Base-by-base conservation (phyloP, 139 green algal species). In the Haematococcus lacustris region DNA sequence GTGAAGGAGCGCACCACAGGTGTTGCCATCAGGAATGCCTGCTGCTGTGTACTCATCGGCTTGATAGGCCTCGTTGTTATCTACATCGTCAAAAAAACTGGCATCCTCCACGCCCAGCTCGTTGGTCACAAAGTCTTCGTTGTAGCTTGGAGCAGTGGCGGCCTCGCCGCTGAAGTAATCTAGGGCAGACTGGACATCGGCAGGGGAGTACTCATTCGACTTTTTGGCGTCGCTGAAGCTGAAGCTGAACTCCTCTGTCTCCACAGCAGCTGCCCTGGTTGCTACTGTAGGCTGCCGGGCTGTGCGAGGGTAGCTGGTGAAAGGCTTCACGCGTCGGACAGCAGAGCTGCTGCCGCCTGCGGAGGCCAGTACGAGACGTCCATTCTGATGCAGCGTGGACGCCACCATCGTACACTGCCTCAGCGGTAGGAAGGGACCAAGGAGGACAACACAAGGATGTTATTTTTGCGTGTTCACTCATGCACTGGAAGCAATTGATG, bases 21-120 rank as follows among this genome's bases (percentile, higher is more conserved):
- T n/a, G n/a, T n/a, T n/a, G n/a, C n/a, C n/a, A n/a, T 84, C 79
- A 37, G 79, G 79, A 35, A 84, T 84, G 77, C 79, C 79, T 33
- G 79, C 79, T 13, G 41, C 40, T 1, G 71, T 43, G 35, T 77
- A 84, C 68, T 84, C 79, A 33, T 84, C 68, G 3, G 57, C 71
- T n/a, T n/a, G n/a, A 17, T 80, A 74, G 38, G 71, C 76, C 2
- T 50, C 79, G 39, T 81, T 75, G 74, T 84, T 84, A 57, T 84
- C 79, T 53, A 84, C 74, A 61, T 84, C 79, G 30, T 81, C 79
- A 66, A 84, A 84, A 67, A 79, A 84, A 3, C 60, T 71, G 32
- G 79, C 79, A 51, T 84, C 79, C 71, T 84, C 79, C 28, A 41
- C 61, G 62, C 79, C 79, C 37, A 80, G 72, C 3, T 64, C 30